phyloP scores from a whole-genome alignment of 768 basidiomycete species.

The Kwoniella europaea region DNA sequence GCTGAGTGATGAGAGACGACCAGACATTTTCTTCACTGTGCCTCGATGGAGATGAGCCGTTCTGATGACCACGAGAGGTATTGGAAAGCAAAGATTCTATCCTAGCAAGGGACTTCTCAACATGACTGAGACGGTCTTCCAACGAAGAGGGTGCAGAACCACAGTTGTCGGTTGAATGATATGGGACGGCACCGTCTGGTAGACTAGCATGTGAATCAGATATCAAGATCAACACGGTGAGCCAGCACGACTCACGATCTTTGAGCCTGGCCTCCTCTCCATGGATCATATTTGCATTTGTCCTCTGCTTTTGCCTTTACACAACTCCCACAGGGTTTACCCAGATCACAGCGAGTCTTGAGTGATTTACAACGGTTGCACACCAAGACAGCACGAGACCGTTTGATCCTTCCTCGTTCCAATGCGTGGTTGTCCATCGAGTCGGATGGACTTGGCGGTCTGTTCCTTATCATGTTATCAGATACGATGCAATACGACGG shows the following conservation, averaged over 20 bases:
- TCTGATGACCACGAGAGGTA: neutral
- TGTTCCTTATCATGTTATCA: conserved; percentile 3
- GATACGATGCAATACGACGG: too few relatives aligned
- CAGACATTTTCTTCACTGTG: neutral
- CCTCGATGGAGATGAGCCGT: neutral
- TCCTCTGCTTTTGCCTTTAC: conserved; percentile 16
- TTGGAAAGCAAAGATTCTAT: neutral
- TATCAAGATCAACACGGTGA: neutral
- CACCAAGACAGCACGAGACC: conserved; percentile 19
- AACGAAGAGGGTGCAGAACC: neutral
- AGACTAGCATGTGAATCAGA: neutral
- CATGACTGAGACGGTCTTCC: neutral
- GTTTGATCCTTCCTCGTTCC: conserved; percentile 3
- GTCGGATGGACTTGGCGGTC: neutral
- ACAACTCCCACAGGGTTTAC: conserved; percentile 13
- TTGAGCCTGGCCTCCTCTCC: neutral
- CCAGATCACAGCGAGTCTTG: conserved; percentile 21
- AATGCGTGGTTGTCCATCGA: neutral
- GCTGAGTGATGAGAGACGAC: neutral
- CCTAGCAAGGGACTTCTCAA: neutral
- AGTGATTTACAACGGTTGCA: conserved; percentile 24
- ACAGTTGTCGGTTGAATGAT: neutral
- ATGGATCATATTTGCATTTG: conserved; percentile 19
- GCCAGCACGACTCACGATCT: neutral
- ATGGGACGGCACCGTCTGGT: neutral